Conservation (phyloP, 768 basidiomycete species). For the Mycena rosella region DNA sequence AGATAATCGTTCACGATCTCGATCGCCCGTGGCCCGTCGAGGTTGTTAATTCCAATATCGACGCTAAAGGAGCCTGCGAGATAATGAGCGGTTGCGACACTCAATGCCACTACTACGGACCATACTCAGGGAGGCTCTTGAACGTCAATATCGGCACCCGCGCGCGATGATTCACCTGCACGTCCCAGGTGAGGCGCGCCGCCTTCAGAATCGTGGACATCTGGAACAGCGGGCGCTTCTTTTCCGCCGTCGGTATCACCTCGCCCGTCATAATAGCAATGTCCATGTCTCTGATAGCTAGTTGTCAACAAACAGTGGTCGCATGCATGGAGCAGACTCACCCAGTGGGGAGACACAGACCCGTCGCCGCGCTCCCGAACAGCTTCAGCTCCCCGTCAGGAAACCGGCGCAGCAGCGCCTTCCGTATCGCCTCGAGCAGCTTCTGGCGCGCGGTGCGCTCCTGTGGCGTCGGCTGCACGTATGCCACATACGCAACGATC, state of each 20-base stretch:
- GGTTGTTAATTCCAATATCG: slow-evolving; percentile 77
- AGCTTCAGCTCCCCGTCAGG: slow-evolving; percentile 60
- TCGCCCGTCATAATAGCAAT: slow-evolving; percentile 59
- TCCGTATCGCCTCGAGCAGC: slow-evolving; percentile 61
- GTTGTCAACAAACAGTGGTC: not conserved
- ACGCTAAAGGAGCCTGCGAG: slow-evolving; percentile 66
- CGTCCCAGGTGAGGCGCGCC: slow-evolving; percentile 56
- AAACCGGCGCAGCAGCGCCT: slow-evolving; percentile 60
- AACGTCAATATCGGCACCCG: slow-evolving; percentile 76
- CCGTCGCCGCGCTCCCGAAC: slow-evolving; percentile 74
- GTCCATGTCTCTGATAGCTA: slow-evolving; percentile 70
- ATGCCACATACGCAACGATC: slow-evolving; percentile 67
- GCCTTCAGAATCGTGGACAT: slow-evolving; percentile 61
- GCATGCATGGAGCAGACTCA: not conserved
- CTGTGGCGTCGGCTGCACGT: slow-evolving; percentile 64
- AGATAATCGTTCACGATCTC: slow-evolving; percentile 67
- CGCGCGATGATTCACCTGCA: slow-evolving; percentile 46
- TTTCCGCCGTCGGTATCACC: slow-evolving; percentile 43
- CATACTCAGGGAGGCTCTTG: slow-evolving; percentile 56
- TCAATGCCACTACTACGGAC: slow-evolving; percentile 39
- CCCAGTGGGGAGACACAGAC: slow-evolving; percentile 60
- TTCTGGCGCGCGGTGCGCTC: slow-evolving; percentile 62
- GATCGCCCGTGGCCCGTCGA: slow-evolving; percentile 66
- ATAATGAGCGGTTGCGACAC: not conserved
- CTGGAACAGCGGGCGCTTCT: slow-evolving; percentile 59